Percentiles rank a stretch among this genome's conserved stretches.
Conservation (phyloP, 139 green algal genomes). For the Chlorella sp. region DNA sequence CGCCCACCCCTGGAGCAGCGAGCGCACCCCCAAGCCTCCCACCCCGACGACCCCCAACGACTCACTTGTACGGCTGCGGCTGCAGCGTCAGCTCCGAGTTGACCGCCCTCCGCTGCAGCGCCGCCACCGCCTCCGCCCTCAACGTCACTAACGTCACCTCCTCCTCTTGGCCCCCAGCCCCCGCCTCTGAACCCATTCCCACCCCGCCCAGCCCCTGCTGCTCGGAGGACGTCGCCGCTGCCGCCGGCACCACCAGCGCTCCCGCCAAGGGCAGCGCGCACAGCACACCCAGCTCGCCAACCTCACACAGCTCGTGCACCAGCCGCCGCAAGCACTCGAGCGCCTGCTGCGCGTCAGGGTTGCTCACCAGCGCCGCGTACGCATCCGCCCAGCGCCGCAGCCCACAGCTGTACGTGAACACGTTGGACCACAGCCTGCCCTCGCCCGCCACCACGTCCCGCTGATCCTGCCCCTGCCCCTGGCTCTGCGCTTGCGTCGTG, state of each 20-base stretch:
- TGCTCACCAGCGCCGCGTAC: constrained; percentile 39
- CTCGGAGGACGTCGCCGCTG: neutral
- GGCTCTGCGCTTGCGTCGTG: neutral
- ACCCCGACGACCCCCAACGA: too few relatives aligned
- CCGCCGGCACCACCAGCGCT: constrained; percentile 8
- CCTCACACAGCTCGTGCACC: constrained; percentile 26
- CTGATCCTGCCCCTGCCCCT: neutral
- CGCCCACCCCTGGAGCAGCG: too few relatives aligned
- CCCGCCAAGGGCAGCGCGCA: constrained; percentile 29
- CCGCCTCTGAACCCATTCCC: neutral
- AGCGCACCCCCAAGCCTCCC: too few relatives aligned
- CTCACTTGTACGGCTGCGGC: constrained; percentile 29
- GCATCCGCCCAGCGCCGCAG: constrained; percentile 30
- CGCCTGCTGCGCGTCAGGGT: constrained; percentile 29
- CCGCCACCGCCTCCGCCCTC: constrained; percentile 23
- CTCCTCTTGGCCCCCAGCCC: neutral
- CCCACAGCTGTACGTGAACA: constrained; percentile 34
- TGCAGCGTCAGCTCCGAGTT: constrained; percentile 26
- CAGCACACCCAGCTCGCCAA: constrained; percentile 20
- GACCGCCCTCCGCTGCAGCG: constrained; percentile 27
- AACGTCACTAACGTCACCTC: constrained; percentile 10
- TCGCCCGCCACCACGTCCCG: constrained; percentile 7
- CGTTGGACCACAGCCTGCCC: constrained; percentile 38
- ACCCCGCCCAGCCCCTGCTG: constrained; percentile 1
- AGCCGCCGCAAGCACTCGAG: constrained; percentile 38